These are phyloP conservation scores for Yamadazyma blattariae DNA, from an alignment of 1,139 yeast species.

Conservation along the genomic window DNA sequence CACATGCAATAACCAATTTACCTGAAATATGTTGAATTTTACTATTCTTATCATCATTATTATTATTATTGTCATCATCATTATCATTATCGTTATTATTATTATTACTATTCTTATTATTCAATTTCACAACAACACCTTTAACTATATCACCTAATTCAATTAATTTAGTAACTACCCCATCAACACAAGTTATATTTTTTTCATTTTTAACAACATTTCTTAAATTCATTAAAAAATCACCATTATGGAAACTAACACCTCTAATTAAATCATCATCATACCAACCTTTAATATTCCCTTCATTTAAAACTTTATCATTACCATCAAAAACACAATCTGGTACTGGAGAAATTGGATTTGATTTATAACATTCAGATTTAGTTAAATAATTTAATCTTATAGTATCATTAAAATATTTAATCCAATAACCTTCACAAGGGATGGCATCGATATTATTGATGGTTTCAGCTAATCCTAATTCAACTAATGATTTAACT, in stretches of 20 bases:
- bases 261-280: conserved; percentile 66
- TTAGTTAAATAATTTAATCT: conserved; percentile 71
- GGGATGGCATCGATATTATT: conserved; percentile 80
- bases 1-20: conserved; percentile 75
- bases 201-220: conserved; percentile 63
- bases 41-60: no score
- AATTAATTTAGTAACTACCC: conserved; percentile 68
- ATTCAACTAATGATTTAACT: conserved; percentile 68
- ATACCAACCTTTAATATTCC: conserved; percentile 56
- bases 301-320: conserved; percentile 50
- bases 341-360: conserved; percentile 49
- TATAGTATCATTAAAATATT: conserved; percentile 57
- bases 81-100: conserved; percentile 3
- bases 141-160: conserved; percentile 51
- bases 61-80: neutral
- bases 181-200: conserved; percentile 76
- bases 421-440: conserved; percentile 78
- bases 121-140: conserved; percentile 58
- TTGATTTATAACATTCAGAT: conserved; percentile 38
- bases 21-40: conserved; percentile 43
- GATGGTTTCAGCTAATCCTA: conserved; percentile 79
- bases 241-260: conserved; percentile 90
- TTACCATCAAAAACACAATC: conserved; percentile 54
- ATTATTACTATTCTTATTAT: neutral
- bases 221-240: conserved; percentile 75